A percentile compares a stretch with the other conserved stretches of the same genome.
Evolutionary conservation across 441 rosid species (phyloP).

Genomic region (Macaranga tanarius): DNA sequence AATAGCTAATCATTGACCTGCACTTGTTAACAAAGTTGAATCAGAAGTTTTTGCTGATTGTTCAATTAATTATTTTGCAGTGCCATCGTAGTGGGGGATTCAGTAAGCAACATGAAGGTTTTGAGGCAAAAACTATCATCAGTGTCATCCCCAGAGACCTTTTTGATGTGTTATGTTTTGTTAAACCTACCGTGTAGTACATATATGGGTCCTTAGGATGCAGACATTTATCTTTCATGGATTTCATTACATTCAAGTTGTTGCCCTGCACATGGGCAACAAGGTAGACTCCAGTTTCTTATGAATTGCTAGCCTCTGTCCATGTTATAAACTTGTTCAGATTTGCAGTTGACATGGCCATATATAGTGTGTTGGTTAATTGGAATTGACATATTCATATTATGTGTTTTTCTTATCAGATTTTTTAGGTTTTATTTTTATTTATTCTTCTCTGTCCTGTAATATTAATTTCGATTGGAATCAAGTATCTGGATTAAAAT

Average conservation of each 20-base stretch:
- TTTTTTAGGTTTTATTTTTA: no score
- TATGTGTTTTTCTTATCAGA: no score
- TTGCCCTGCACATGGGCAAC: neutral
- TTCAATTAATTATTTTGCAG: slow-evolving; percentile 25
- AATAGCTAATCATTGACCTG: no score
- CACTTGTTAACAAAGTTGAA: no score
- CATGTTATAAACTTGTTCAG: neutral
- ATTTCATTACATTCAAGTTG: neutral
- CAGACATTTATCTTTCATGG: neutral
- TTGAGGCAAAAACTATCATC: neutral
- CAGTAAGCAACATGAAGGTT: neutral
- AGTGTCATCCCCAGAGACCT: neutral
- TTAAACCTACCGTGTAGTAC: neutral
- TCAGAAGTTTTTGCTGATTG: neutral
- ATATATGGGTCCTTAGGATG: neutral
- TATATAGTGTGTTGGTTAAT: neutral
- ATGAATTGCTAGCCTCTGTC: neutral
- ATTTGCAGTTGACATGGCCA: neutral
- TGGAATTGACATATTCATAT: neutral
- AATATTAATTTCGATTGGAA: no score
- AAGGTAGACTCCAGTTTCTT: neutral
- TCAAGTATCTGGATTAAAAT: no score
- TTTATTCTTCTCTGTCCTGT: no score
- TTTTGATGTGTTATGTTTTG: neutral
- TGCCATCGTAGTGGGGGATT: slow-evolving; percentile 38